Base-by-base conservation (phyloP, 2,329 filamentous ascomycete genomes). In the Pseudocercospora musae region DNA sequence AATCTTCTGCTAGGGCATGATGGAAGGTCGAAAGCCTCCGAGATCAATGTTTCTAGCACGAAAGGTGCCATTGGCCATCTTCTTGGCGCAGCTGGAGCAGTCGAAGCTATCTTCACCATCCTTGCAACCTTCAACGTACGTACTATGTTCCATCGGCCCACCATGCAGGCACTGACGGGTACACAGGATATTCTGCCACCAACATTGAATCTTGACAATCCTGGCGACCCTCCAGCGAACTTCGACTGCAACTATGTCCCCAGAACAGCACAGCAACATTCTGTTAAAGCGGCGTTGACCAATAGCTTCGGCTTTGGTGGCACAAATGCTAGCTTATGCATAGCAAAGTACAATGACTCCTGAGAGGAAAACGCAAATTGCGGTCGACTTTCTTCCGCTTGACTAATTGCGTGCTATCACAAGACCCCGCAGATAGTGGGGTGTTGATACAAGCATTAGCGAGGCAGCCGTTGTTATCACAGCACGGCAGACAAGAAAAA, bases 271-370 rank as follows among this genome's bases (percentile, higher is more conserved):
- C 93, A 97, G 76, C 76, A 89, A 57, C 87, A 86, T 67, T 74
- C 81, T 2, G 85, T 98, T 10, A 79, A 86, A 61, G 88, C 94
- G 21, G 91, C 90, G 4, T 71, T 99, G 62, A 95, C 91, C 3
- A 99, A 99, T 73, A 98, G 94, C 74, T 99, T 99, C 78, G 95
- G 95, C 0, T 99, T 99, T 79, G 95, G 95, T 10, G 95, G 95
- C 15, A 98, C 94, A 1, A 99, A 99, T 78, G 93, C 94, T 46
- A 92, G 87, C 58, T 79, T 99, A 40, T 92, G 92, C 57, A 94
- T 98, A 71, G 83, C 83, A 7, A 83, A 79, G 58, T 69, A 68
- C 49, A 59, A 53, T 18, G 37, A 15, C 23, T 66, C 21, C 21
- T 27, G 8, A 52, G 13, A 25, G 21, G 15, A 63, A 33, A n/a